phyloP scores from a whole-genome alignment of 2,329 filamentous ascomycete species.

The Neodidymelliopsis sp. region DNA sequence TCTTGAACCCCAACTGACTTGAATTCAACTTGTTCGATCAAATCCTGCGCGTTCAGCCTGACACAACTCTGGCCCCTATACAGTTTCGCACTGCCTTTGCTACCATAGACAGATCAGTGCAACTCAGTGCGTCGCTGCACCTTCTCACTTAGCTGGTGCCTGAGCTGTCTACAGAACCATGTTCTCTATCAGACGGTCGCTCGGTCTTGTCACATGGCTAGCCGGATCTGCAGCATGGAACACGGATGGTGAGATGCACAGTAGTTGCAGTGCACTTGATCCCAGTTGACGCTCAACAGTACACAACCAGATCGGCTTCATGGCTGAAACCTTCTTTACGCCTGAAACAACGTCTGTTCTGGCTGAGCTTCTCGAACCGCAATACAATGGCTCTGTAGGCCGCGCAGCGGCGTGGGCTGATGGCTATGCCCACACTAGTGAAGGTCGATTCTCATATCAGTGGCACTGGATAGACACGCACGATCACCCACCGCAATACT shows the following conservation, averaged over 20 bases:
- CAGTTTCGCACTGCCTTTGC: neutral
- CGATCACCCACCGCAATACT: conserved; percentile 44
- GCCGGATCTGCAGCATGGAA: conserved; percentile 38
- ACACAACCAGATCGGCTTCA: conserved; percentile 53
- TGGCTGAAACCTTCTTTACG: conserved; percentile 48
- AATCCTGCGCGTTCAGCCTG: neutral
- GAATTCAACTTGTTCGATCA: neutral
- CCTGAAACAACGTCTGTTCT: conserved; percentile 43
- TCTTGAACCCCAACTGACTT: neutral
- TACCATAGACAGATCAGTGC: neutral
- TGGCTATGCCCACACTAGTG: conserved; percentile 47
- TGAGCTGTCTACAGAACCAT: neutral
- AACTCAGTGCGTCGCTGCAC: too few relatives aligned
- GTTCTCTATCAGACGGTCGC: neutral
- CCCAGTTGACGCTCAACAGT: conserved; percentile 32
- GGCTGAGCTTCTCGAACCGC: conserved; percentile 47
- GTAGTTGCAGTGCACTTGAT: neutral
- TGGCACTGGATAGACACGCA: conserved; percentile 53
- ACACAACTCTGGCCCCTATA: neutral
- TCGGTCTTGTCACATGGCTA: conserved; percentile 20
- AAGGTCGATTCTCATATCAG: conserved; percentile 52
- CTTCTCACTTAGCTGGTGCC: too few relatives aligned
- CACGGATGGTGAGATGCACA: conserved; percentile 36
- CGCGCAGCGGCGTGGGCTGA: conserved; percentile 52
- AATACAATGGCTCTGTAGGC: conserved; percentile 51